Evolutionary conservation across 331 rosid genomes (phyloP).

Genomic region (Stylosanthes scabra): DNA sequence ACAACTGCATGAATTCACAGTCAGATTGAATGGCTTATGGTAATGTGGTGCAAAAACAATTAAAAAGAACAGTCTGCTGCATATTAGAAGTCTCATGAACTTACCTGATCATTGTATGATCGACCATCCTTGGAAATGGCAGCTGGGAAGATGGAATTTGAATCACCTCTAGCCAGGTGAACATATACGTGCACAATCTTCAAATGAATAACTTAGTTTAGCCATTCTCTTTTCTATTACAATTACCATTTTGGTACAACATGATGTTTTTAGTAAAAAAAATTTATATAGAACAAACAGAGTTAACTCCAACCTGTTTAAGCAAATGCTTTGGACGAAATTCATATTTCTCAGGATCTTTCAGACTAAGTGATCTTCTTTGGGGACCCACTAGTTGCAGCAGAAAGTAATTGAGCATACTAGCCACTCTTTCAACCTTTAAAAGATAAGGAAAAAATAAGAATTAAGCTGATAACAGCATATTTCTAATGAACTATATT

Average conservation of each 20-base stretch:
- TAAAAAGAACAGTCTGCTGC: constrained; percentile 22
- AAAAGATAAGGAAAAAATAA: constrained; percentile 17
- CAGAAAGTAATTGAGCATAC: constrained; percentile 98
- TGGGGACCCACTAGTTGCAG: constrained; percentile 98
- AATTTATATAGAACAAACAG: background rate
- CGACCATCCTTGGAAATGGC: constrained; percentile 98
- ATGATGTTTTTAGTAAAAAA: background rate
- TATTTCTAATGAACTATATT: constrained; percentile 14
- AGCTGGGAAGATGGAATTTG: constrained; percentile 78
- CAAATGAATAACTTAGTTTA: constrained; percentile 23
- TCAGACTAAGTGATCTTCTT: constrained; percentile 90
- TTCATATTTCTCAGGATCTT: constrained; percentile 99
- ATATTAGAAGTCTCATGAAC: constrained; percentile 20
- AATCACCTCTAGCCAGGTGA: constrained; percentile 91
- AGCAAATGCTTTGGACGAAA: constrained; percentile 95
- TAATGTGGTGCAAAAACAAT: background rate
- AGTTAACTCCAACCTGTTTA: constrained; percentile 72
- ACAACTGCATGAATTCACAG: constrained; percentile 65
- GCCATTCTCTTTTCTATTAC: background rate
- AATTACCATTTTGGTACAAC: background rate
- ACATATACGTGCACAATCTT: constrained; percentile 92
- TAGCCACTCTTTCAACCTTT: constrained; percentile 98
- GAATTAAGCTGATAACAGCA: constrained; percentile 23
- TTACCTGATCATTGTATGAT: constrained; percentile 93
- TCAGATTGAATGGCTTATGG: constrained; percentile 34